These are phyloP conservation scores for Blastosporella zonata DNA, from an alignment of 1,284 basidiomycete species.

Conservation along the genomic window DNA sequence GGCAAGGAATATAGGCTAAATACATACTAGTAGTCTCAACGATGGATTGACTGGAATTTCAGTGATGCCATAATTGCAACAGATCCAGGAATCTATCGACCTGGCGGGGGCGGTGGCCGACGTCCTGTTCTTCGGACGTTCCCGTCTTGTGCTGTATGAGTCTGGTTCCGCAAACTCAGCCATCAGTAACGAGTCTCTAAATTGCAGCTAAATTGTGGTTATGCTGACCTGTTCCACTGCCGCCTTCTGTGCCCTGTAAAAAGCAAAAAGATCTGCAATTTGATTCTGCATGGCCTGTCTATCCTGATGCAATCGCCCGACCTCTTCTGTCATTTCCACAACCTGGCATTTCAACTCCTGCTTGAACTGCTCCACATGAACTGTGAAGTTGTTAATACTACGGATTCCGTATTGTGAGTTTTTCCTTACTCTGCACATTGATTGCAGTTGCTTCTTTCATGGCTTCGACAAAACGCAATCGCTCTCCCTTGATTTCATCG, in stretches of 20 bases:
- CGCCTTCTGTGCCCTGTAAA: slow-evolving; percentile 65
- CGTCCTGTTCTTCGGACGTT: not conserved
- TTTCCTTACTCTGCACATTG: slow-evolving; percentile 68
- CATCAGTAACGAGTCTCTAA: not conserved
- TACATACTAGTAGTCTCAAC: not conserved
- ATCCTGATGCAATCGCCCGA: slow-evolving; percentile 69
- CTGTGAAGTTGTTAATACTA: slow-evolving; percentile 35
- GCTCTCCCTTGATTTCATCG: slow-evolving; percentile 79
- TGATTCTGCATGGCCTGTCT: slow-evolving; percentile 71
- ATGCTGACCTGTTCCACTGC: slow-evolving; percentile 20
- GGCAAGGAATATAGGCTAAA: slow-evolving; percentile 35
- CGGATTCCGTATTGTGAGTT: not conserved
- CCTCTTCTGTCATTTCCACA: slow-evolving; percentile 69
- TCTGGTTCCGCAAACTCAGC: no score
- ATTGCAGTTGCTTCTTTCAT: slow-evolving; percentile 88
- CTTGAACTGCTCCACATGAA: slow-evolving; percentile 83
- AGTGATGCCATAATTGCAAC: not conserved
- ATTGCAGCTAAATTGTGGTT: not conserved
- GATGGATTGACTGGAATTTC: not conserved
- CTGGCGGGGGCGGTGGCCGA: slow-evolving; percentile 12
- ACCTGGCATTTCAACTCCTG: slow-evolving; percentile 75
- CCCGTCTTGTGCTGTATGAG: no score
- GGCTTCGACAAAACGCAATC: slow-evolving; percentile 82
- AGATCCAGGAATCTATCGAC: not conserved
- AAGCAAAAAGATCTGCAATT: slow-evolving; percentile 69